Conservation (phyloP, 2,329 filamentous ascomycete genomes). For the Xylariaceae sp. region DNA sequence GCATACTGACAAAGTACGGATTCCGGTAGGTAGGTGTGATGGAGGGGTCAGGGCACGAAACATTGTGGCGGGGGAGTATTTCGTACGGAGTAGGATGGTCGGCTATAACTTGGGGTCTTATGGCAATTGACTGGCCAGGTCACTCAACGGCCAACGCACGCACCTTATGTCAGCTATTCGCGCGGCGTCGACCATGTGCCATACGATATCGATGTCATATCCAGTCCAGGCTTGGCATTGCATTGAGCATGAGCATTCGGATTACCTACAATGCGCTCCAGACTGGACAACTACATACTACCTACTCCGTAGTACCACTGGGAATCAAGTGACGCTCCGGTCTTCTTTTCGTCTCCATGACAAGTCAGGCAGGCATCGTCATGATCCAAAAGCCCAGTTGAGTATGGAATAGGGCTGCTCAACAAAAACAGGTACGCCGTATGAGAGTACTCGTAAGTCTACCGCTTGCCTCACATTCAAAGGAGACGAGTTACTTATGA, state of each 20-base stretch:
- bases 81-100: background rate
- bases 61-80: slow-evolving; percentile 2
- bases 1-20: background rate
- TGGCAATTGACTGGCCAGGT: background rate
- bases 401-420: background rate
- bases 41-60: background rate
- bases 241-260: background rate
- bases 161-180: background rate
- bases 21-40: background rate
- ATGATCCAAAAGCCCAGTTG: background rate
- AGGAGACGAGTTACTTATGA: background rate
- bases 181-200: slow-evolving; percentile 2
- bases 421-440: background rate
- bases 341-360: background rate
- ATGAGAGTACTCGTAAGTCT: background rate
- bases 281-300: background rate
- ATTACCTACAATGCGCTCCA: background rate
- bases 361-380: background rate
- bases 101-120: background rate
- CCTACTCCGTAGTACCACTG: background rate
- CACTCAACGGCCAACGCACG: slow-evolving; percentile 3
- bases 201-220: slow-evolving; percentile 5
- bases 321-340: background rate
- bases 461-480: background rate
- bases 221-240: background rate